A percentile compares a stretch with the other conserved stretches of the same genome.
phyloP scores from a whole-genome alignment of 2,329 filamentous ascomycete genomes.

The Metarhizium humberi region DNA sequence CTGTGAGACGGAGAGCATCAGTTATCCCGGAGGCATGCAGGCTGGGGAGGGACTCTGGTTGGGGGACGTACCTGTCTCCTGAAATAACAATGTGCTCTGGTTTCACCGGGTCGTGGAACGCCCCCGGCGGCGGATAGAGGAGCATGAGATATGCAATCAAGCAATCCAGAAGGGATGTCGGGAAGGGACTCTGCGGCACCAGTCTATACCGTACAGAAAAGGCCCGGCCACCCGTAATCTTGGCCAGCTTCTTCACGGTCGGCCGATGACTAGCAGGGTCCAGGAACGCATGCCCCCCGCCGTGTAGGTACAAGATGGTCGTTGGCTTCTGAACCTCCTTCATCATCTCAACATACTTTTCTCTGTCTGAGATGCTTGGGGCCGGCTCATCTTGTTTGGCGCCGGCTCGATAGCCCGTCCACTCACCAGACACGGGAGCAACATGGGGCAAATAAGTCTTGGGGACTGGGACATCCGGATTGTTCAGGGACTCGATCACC shows the following conservation, averaged over 20 bases:
- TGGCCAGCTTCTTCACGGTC: slow-evolving; percentile 51
- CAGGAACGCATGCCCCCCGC: slow-evolving; percentile 64
- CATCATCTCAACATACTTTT: slow-evolving; percentile 59
- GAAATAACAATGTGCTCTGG: slow-evolving; percentile 60
- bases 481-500: slow-evolving; percentile 33
- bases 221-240: slow-evolving; percentile 55
- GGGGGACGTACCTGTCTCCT: slow-evolving; percentile 49
- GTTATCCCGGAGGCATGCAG: neutral
- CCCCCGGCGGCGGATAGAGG: slow-evolving; percentile 59
- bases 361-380: slow-evolving; percentile 49
- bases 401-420: slow-evolving; percentile 59
- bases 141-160: slow-evolving; percentile 64
- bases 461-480: slow-evolving; percentile 4
- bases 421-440: slow-evolving; percentile 58
- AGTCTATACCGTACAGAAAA: slow-evolving; percentile 69
- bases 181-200: slow-evolving; percentile 66
- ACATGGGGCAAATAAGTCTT: slow-evolving; percentile 37
- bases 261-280: slow-evolving; percentile 60
- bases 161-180: slow-evolving; percentile 63
- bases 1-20: slow-evolving; percentile 23
- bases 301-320: slow-evolving; percentile 67
- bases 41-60: neutral
- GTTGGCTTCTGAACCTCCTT: slow-evolving; percentile 52
- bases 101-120: slow-evolving; percentile 56
- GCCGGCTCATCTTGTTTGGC: slow-evolving; percentile 40